Conservation (phyloP, 1,284 basidiomycete species). For the Ceratobasidium sp. region DNA sequence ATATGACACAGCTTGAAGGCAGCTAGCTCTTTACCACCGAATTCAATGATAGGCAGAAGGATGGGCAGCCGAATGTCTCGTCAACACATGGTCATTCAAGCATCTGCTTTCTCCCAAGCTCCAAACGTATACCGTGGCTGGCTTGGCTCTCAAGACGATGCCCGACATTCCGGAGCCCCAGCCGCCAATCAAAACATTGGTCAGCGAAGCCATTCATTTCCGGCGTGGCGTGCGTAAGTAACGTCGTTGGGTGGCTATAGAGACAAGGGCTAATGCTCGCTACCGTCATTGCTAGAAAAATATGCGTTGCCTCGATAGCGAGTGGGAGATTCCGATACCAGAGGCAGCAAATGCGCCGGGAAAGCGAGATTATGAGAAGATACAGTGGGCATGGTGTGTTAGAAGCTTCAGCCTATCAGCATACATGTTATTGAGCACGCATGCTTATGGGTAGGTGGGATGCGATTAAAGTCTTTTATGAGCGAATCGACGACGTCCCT, state of each 20-base stretch:
- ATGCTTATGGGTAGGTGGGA: constrained; percentile 44
- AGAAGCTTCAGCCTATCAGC: too few relatives aligned
- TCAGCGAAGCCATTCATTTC: constrained; percentile 49
- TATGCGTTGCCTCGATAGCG: constrained; percentile 45
- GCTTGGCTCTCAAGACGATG: constrained; percentile 39
- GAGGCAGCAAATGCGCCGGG: constrained; percentile 18
- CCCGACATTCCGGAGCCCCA: constrained; percentile 37
- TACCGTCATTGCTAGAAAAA: constrained; percentile 34
- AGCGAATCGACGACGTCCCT: constrained; percentile 38
- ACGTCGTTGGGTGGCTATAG: not conserved
- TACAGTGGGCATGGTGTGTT: constrained; percentile 47
- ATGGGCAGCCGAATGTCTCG: constrained; percentile 26
- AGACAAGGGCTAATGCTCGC: too few relatives aligned
- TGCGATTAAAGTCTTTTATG: constrained; percentile 45
- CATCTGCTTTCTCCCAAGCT: not conserved
- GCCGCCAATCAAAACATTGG: constrained; percentile 41
- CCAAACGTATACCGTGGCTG: constrained; percentile 32
- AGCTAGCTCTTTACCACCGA: not conserved
- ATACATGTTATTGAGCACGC: not conserved
- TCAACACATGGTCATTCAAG: constrained; percentile 22
- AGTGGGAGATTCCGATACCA: constrained; percentile 48
- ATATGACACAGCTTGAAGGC: not conserved
- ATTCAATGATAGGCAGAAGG: constrained; percentile 5
- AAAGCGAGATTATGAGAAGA: constrained; percentile 44
- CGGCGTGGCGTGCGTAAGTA: constrained; percentile 48